These are phyloP conservation scores for Sporothrix pseudoabietina DNA, from an alignment of 2,329 filamentous ascomycete species.

Conservation along the genomic window DNA sequence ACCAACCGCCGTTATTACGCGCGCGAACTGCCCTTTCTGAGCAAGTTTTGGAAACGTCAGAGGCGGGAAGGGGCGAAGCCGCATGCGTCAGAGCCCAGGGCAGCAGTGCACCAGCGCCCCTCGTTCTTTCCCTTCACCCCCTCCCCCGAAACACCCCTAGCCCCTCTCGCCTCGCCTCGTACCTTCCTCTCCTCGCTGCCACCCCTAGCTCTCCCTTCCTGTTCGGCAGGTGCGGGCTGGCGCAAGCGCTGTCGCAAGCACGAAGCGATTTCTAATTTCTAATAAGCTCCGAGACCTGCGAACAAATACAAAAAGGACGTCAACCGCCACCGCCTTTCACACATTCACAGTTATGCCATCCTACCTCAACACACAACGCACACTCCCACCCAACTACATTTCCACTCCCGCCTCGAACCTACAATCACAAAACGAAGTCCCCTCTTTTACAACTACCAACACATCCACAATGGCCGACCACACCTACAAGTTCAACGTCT, in stretches of 20 bases:
- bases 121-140: background rate
- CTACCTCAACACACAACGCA: background rate
- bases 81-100: background rate
- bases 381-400: conserved; percentile 8
- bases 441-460: background rate
- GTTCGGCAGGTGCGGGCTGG: background rate
- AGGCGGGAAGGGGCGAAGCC: conserved; percentile 12
- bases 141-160: conserved; percentile 16
- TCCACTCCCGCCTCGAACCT: background rate
- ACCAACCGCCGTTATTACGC: background rate
- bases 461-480: conserved; percentile 69
- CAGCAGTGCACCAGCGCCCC: background rate
- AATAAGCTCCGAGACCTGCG: background rate
- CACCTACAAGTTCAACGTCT: conserved; percentile 92
- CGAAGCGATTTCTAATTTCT: conserved; percentile 16
- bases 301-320: background rate
- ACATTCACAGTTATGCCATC: background rate
- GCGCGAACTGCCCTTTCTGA: conserved; percentile 20
- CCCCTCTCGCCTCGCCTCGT: background rate
- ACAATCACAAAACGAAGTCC: background rate
- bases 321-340: conserved; percentile 7
- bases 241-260: conserved; percentile 15
- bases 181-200: background rate
- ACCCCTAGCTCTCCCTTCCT: background rate
- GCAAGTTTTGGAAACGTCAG: conserved; percentile 25